Evolutionary conservation across 805 yeast genomes (phyloP).

Genomic region (Blastobotrys chiropterorum): DNA sequence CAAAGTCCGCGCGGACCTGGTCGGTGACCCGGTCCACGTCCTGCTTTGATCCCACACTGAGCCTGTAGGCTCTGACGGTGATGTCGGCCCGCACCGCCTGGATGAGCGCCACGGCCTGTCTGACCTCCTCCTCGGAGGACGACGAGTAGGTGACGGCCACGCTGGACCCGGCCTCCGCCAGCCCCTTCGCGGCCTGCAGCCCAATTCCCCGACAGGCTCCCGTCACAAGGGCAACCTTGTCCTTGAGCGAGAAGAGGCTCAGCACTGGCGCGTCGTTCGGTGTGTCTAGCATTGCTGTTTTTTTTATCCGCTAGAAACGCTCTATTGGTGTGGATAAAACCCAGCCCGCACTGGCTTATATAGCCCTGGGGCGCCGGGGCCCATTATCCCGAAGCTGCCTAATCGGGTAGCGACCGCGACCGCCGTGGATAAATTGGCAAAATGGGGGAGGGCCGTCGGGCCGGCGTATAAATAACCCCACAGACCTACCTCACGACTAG

Average conservation of each 20-base stretch:
- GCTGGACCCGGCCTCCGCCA: constrained; percentile 42
- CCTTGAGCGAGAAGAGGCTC: constrained; percentile 19
- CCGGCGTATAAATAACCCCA: background rate
- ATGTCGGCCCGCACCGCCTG: background rate
- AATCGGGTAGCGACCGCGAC: background rate
- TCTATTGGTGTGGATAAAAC: too few relatives aligned
- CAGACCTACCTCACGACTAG: background rate
- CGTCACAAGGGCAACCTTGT: constrained; percentile 39
- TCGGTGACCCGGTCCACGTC: constrained; percentile 42
- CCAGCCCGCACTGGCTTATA: background rate
- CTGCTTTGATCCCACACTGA: constrained; percentile 46
- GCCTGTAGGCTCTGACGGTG: constrained; percentile 35
- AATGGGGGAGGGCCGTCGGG: background rate
- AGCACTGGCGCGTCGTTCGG: background rate
- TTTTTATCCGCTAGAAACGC: too few relatives aligned
- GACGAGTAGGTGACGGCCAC: constrained; percentile 26
- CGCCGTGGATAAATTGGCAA: background rate
- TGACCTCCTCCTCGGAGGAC: background rate
- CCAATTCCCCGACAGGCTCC: constrained; percentile 54
- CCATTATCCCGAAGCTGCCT: background rate
- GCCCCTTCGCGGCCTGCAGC: constrained; percentile 39
- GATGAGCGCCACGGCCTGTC: background rate
- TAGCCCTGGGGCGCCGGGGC: background rate
- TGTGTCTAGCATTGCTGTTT: background rate
- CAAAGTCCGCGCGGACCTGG: constrained; percentile 45